Conservation (phyloP, 2,329 filamentous ascomycete species). For the Mycosphaerelloides madeirae region DNA sequence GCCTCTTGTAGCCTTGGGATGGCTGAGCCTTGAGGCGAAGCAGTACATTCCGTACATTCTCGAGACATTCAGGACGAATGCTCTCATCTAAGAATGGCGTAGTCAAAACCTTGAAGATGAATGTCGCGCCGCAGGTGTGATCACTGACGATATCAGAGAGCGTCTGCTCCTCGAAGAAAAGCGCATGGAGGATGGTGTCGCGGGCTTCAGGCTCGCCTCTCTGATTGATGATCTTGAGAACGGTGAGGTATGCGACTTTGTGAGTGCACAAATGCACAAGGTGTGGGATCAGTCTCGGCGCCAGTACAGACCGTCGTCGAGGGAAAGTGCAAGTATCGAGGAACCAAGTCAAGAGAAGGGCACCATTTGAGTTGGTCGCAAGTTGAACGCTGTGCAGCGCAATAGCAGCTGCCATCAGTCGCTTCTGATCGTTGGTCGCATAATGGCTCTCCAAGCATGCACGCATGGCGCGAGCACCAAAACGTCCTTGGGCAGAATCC, state of each 20-base stretch:
- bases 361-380: slow-evolving; percentile 92
- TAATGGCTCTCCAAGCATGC: slow-evolving; percentile 96
- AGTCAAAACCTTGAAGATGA: slow-evolving; percentile 98
- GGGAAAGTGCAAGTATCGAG: slow-evolving; percentile 97
- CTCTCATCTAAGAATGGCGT: slow-evolving; percentile 95
- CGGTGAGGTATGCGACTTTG: slow-evolving; percentile 95
- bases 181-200: slow-evolving; percentile 79
- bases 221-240: slow-evolving; percentile 97
- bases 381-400: slow-evolving; percentile 95
- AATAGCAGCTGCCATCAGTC: slow-evolving; percentile 89
- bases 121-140: slow-evolving; percentile 83
- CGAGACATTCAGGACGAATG: slow-evolving; percentile 80
- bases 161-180: slow-evolving; percentile 90
- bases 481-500: slow-evolving; percentile 88
- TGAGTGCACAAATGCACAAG: slow-evolving; percentile 95
- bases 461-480: slow-evolving; percentile 91
- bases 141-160: slow-evolving; percentile 88
- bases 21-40: slow-evolving; percentile 88
- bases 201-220: slow-evolving; percentile 89
- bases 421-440: slow-evolving; percentile 88
- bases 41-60: slow-evolving; percentile 86
- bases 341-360: slow-evolving; percentile 93
- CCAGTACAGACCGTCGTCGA: slow-evolving; percentile 81
- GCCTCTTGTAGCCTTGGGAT: slow-evolving; percentile 90
- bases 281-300: slow-evolving; percentile 85